A percentile compares a stretch with the other conserved stretches of the same genome.
Evolutionary conservation across 2,329 filamentous ascomycete genomes (phyloP).

Genomic region (Aphanocladium album): DNA sequence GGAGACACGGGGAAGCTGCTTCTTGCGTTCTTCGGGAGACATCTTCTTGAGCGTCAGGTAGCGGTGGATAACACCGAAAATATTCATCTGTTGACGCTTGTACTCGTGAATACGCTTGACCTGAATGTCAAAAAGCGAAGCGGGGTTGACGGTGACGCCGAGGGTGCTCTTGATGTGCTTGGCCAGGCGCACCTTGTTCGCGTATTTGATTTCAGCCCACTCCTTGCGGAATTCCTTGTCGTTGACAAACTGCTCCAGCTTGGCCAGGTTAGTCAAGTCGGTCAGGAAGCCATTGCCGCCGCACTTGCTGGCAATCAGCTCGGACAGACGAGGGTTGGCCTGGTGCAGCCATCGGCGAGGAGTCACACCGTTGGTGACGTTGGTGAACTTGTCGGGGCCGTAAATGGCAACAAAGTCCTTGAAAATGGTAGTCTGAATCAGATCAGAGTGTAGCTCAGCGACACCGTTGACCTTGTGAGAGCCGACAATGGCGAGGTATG

Average conservation of each 20-base stretch:
- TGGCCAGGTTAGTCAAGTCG: conserved; percentile 80
- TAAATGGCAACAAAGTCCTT: conserved; percentile 97
- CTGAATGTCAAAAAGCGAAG: conserved; percentile 90
- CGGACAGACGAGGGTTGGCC: conserved; percentile 87
- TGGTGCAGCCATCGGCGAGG: conserved; percentile 95
- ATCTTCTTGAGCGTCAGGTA: conserved; percentile 86
- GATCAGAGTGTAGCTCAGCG: conserved; percentile 91
- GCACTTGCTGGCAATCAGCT: conserved; percentile 85
- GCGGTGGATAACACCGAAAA: conserved; percentile 94
- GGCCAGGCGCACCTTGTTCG: conserved; percentile 89
- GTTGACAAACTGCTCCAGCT: conserved; percentile 76
- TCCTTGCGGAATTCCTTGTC: conserved; percentile 89
- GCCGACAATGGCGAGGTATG: conserved; percentile 87
- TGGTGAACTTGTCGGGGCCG: conserved; percentile 95
- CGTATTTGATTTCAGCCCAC: conserved; percentile 94
- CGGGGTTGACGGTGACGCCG: conserved; percentile 77
- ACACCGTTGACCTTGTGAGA: conserved; percentile 99
- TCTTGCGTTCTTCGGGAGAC: conserved; percentile 78
- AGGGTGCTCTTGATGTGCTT: conserved; percentile 83
- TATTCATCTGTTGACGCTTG: conserved; percentile 98
- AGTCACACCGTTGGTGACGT: conserved; percentile 97
- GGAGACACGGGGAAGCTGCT: conserved; percentile 79
- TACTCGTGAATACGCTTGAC: conserved; percentile 99
- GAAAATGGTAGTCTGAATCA: conserved; percentile 99
- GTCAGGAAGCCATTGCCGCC: conserved; percentile 82